A percentile compares a stretch with the other conserved stretches of the same genome.
Evolutionary conservation across 768 basidiomycete genomes (phyloP).

Genomic region (Pleurotus giganteus): DNA sequence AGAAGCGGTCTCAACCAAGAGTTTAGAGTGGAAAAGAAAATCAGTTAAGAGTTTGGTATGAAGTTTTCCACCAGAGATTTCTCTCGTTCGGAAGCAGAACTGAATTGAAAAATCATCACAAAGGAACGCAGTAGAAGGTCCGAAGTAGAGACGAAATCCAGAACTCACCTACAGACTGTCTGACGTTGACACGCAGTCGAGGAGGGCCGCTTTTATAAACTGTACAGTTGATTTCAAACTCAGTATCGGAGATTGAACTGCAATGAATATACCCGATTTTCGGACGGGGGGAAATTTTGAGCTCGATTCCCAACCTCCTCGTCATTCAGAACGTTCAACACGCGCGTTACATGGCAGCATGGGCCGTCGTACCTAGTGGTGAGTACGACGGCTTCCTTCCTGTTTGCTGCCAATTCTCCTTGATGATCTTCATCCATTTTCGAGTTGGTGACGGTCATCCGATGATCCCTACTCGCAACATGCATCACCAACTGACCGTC

Average conservation of each 20-base stretch:
- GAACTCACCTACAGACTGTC: slow-evolving; percentile 20
- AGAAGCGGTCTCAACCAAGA: neutral
- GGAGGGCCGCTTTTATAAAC: slow-evolving; percentile 19
- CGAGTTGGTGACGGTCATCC: slow-evolving; percentile 68
- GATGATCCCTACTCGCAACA: slow-evolving; percentile 77
- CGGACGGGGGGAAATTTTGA: neutral
- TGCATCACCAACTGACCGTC: slow-evolving; percentile 67
- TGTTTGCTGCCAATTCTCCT: slow-evolving; percentile 12
- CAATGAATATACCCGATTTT: neutral
- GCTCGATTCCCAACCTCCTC: neutral
- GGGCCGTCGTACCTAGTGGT: neutral
- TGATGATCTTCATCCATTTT: slow-evolving; percentile 72
- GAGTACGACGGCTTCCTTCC: neutral
- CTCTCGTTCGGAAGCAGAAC: slow-evolving; percentile 86
- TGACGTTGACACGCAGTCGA: slow-evolving; percentile 10
- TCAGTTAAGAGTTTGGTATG: slow-evolving; percentile 63
- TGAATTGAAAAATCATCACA: slow-evolving; percentile 56
- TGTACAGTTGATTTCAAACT: slow-evolving; percentile 42
- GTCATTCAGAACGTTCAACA: neutral
- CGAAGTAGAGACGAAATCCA: slow-evolving; percentile 3
- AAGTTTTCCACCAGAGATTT: slow-evolving; percentile 75
- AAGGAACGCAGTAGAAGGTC: slow-evolving; percentile 13
- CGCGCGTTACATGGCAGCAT: neutral
- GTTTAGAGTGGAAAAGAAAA: slow-evolving; percentile 14
- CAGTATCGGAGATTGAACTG: slow-evolving; percentile 25